Evolutionary conservation across 495 filamentous ascomycete genomes (phyloP), one percentile per base, ranked within the genome.

Genomic region (Penicillium simplicissimum): DNA sequence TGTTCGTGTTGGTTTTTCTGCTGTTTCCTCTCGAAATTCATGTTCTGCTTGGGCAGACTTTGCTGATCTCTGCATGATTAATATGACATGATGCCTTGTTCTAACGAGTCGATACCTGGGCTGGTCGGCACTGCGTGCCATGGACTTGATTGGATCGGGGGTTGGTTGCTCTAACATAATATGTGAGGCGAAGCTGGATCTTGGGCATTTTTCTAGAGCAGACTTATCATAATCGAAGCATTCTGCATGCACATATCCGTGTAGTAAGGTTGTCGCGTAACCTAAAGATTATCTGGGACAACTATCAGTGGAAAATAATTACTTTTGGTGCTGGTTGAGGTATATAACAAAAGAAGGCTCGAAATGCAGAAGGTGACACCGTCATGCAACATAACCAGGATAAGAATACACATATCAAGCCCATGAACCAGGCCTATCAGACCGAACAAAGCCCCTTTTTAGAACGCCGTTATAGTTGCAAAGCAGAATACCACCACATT

Each of bases 301-400:
- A 19, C 40, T 19, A 28, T 23, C 0, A 17, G 2, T 21, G 23
- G 42, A 36, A 55, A 34, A 35, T 0, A 53, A 53, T 14, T 42
- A 42, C 53, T 55, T 55, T 55, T 55, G 21, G 36, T 42, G 53
- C 53, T 55, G 28, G 25, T 59, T 49, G 35, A 59, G 57, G 57
- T 59, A 59, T 59, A 52, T 59, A 59, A 59, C 57, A 53, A 59
- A 42, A 40, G 25, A 49, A 60, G 49, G 51, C 61, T 61, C 61
- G 58, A 64, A 60, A 66, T 67, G 65, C 65, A 55, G 49, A 61
- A 61, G 54, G 57, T 21, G 48, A 63, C 52, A 36, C 47, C 47
- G 47, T 58, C 60, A 63, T 63, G 60, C 60, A 58, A 67, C 56
- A 49, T 59, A 36, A 48, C 43, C 56, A 58, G 38, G 43, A 43